Evolutionary conservation across 2,329 filamentous ascomycete genomes (phyloP).

Genomic region (Orbilia javanica): DNA sequence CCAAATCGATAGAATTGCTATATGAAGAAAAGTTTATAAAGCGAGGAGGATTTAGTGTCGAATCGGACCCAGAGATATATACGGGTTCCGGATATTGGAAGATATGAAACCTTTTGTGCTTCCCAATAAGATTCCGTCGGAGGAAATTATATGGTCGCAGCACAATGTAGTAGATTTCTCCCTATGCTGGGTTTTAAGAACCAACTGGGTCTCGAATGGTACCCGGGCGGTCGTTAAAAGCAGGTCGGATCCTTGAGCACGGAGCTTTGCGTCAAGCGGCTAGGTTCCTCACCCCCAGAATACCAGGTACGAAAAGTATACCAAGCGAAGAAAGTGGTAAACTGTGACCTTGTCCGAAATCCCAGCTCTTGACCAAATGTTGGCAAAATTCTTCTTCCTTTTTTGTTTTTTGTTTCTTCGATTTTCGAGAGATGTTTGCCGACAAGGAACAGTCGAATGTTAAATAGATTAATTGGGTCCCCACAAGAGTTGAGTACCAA

Average conservation of each 20-base stretch:
- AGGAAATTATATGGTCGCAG: conserved; percentile 17
- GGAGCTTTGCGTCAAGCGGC: conserved; percentile 25
- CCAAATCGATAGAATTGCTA: conserved; percentile 40
- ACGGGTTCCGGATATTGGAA: conserved; percentile 15
- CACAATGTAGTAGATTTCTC: conserved; percentile 5
- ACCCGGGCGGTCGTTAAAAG: conserved; percentile 18
- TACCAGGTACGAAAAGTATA: conserved; percentile 21
- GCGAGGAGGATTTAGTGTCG: conserved; percentile 64
- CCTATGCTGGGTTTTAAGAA: conserved; percentile 8
- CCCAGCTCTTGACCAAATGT: conserved; percentile 18
- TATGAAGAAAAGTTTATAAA: conserved; percentile 60
- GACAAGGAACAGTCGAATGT: conserved; percentile 45
- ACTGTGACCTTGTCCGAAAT: conserved; percentile 33
- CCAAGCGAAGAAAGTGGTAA: conserved; percentile 10
- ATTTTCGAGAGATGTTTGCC: conserved; percentile 29
- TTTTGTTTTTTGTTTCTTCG: conserved; percentile 18
- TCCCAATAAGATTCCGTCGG: conserved; percentile 22
- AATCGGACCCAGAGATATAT: conserved; percentile 17
- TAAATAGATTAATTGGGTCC: conserved; percentile 50
- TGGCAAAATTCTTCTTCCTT: conserved; percentile 8
- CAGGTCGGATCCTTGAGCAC: conserved; percentile 11
- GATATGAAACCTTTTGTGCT: conserved; percentile 24
- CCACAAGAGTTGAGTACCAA: conserved; percentile 24
- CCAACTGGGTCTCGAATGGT: background rate
- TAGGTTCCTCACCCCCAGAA: background rate